Base-by-base conservation (phyloP, 2,329 filamentous ascomycete genomes). In the Aspergillus novofumigatus region DNA sequence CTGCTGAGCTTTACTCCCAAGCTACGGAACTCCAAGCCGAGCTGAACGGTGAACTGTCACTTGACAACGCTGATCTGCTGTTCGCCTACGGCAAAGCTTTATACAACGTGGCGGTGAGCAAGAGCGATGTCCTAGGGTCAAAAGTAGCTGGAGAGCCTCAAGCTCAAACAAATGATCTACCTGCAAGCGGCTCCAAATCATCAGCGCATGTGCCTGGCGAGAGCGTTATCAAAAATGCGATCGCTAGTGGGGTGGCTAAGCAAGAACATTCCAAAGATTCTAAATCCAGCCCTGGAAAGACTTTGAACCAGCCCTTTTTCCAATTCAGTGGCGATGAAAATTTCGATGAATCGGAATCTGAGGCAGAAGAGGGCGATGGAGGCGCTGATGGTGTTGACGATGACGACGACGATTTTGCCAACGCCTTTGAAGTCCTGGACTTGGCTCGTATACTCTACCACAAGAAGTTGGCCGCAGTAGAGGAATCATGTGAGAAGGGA, bases 301-400 rank as follows among this genome's bases (percentile, higher is more conserved):
- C 51, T 59, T 69, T 75, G 42, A 64, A 58, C 6, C 71, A 92
- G 72, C 86, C 90, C 0, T 84, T 91, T 61, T 97, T 99, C 74
- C 90, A 96, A 66, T 96, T 99, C 70, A 89, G 86, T 4, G 94
- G 94, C 56, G 93, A 97, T 70, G 93, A 97, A 75, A 93, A 96
- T 71, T 96, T 91, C 78, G 90, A 91, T 54, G 87, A 90, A 54
- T 90, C 88, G 0, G 91, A 94, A 32, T 69, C 69, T 51, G 89
- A 73, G 17, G 78, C 69, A 14, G 78, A 75, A 20, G 79, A 73
- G 5, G 74, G 73, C 9, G 73, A 68, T 2, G 74, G 72, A 21
- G 76, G 69, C 28, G 74, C 71, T 2, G 80, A 78, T 53, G 80
- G 80, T 45, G 81, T 81, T 11, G 83, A 85, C 4, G 83, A 86